Evolutionary conservation across 1,139 yeast genomes (phyloP).

Genomic region (Wickerhamomyces sp.): DNA sequence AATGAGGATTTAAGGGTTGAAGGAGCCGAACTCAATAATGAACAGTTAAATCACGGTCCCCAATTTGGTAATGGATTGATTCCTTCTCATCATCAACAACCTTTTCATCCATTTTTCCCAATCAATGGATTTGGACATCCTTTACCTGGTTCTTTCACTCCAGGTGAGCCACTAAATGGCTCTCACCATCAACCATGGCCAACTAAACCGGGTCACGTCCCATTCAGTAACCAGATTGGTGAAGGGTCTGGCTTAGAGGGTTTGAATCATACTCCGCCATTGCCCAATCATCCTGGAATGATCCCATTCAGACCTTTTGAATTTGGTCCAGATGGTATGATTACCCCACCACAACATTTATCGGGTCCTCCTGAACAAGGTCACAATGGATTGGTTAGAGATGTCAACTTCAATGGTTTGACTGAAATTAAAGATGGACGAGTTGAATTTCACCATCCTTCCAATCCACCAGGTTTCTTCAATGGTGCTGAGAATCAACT

Average conservation of each 20-base stretch:
- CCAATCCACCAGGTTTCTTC: slow-evolving; percentile 6
- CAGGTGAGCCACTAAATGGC: slow-evolving; percentile 14
- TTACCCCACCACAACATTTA: slow-evolving; percentile 13
- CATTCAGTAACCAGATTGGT: slow-evolving; percentile 8
- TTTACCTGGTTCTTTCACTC: slow-evolving; percentile 17
- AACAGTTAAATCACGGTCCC: slow-evolving; percentile 1
- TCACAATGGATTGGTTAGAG: slow-evolving; percentile 1
- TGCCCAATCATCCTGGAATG: slow-evolving; percentile 21
- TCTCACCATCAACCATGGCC: slow-evolving; percentile 22
- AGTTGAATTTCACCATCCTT: slow-evolving; percentile 1
- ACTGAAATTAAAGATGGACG: slow-evolving; percentile 6
- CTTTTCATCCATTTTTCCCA: slow-evolving; percentile 23
- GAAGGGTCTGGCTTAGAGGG: slow-evolving; percentile 12
- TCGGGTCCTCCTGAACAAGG: slow-evolving; percentile 1
- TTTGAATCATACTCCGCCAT: slow-evolving; percentile 17
- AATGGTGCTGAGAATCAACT: slow-evolving; percentile 8
- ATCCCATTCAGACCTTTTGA: slow-evolving; percentile 23
- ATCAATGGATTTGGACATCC: slow-evolving; percentile 25
- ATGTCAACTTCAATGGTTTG: slow-evolving; percentile 4
- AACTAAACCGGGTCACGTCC: slow-evolving; percentile 17
- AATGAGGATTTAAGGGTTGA: slow-evolving; percentile 1
- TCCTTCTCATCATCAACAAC: slow-evolving; percentile 20
- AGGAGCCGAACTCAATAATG: neutral
- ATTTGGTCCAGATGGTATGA: slow-evolving; percentile 21
- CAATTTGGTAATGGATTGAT: slow-evolving; percentile 12